phyloP scores from a whole-genome alignment of 106 monocot species.

The Triglochin maritima region DNA sequence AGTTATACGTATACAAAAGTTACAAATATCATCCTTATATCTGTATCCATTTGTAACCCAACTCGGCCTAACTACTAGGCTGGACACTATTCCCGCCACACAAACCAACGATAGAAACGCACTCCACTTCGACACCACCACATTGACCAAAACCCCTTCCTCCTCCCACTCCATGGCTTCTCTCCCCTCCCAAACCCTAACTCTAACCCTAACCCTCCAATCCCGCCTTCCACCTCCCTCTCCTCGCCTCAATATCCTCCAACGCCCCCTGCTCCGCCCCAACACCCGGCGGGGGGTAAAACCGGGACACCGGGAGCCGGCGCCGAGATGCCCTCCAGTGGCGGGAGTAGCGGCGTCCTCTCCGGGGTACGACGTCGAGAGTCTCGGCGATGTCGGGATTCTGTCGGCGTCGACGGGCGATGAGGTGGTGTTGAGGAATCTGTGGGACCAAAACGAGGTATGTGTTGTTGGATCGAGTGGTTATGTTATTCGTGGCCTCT shows the following conservation, averaged over 20 bases:
- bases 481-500: not conserved
- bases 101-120: not conserved
- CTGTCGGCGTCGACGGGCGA: conserved; percentile 30
- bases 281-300: conserved; percentile 30
- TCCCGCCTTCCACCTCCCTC: not conserved
- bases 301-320: not conserved
- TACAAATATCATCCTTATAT: too few relatives aligned
- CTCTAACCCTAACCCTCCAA: conserved; percentile 4
- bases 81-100: too few relatives aligned
- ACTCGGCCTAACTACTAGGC: too few relatives aligned
- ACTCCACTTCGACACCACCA: conserved; percentile 8
- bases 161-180: conserved; percentile 21
- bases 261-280: conserved; percentile 23
- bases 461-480: not conserved
- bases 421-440: conserved; percentile 38
- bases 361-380: conserved; percentile 17
- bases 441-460: conserved; percentile 57
- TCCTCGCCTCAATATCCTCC: conserved; percentile 19
- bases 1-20: too few relatives aligned
- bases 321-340: not conserved
- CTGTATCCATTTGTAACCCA: too few relatives aligned
- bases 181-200: conserved; percentile 27
- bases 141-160: conserved; percentile 46
- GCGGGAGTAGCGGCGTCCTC: not conserved
- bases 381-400: conserved; percentile 29